These are phyloP conservation scores for Sarocladium kiliense DNA, from an alignment of 2,329 filamentous ascomycete species.

Conservation along the genomic window DNA sequence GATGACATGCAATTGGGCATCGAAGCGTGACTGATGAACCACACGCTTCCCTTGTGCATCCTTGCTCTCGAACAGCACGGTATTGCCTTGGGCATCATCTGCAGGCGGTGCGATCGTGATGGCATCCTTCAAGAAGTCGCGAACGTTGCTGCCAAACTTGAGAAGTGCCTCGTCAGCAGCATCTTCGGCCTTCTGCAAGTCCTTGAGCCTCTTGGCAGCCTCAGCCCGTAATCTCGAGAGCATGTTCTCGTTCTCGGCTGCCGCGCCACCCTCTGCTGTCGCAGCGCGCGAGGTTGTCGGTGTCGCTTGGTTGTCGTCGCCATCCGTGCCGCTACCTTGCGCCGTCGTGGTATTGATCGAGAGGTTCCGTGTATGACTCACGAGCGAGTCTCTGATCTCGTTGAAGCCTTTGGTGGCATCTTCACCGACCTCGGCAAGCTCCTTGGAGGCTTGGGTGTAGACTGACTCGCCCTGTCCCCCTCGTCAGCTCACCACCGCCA, in stretches of 20 bases:
- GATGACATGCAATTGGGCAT: slow-evolving; percentile 93
- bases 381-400: slow-evolving; percentile 61
- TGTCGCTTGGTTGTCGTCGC: slow-evolving; percentile 37
- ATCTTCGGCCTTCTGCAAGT: slow-evolving; percentile 88
- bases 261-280: slow-evolving; percentile 32
- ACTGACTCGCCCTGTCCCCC: slow-evolving; percentile 63
- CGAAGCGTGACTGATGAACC: slow-evolving; percentile 89
- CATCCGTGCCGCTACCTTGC: slow-evolving; percentile 15
- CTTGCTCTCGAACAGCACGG: slow-evolving; percentile 88
- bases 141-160: slow-evolving; percentile 83
- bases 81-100: slow-evolving; percentile 40
- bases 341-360: slow-evolving; percentile 49
- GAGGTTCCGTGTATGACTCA: slow-evolving; percentile 68
- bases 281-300: slow-evolving; percentile 34
- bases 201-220: slow-evolving; percentile 77
- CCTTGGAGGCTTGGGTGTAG: slow-evolving; percentile 72
- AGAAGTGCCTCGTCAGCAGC: slow-evolving; percentile 92
- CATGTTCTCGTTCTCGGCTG: slow-evolving; percentile 53
- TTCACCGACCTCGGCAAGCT: slow-evolving; percentile 71
- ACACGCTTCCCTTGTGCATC: slow-evolving; percentile 86
- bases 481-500: slow-evolving; percentile 5
- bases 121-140: slow-evolving; percentile 85
- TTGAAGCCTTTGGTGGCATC: slow-evolving; percentile 80
- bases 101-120: slow-evolving; percentile 78
- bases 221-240: slow-evolving; percentile 71